phyloP scores from a whole-genome alignment of 2,329 filamentous ascomycete species.

The Lachnellula cervina region DNA sequence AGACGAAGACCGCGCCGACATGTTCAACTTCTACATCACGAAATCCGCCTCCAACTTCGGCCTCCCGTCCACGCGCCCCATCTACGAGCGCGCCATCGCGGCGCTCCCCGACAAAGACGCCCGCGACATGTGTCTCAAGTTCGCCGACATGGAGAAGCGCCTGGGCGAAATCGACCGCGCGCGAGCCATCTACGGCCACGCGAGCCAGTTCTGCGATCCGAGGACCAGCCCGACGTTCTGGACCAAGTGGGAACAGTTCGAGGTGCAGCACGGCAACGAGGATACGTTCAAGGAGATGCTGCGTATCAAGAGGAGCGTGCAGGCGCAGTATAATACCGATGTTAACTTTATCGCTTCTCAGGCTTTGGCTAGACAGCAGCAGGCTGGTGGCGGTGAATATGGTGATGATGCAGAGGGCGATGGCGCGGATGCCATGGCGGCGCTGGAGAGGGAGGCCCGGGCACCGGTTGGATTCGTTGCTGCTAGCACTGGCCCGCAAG shows the following conservation, averaged over 20 bases:
- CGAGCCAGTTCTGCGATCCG: conserved; percentile 95
- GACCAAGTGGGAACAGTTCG: conserved; percentile 95
- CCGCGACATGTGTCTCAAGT: conserved; percentile 97
- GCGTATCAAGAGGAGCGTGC: conserved; percentile 92
- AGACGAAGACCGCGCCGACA: conserved; percentile 89
- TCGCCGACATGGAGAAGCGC: conserved; percentile 91
- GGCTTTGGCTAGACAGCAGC: conserved; percentile 75
- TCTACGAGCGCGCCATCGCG: conserved; percentile 93
- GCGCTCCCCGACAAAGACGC: conserved; percentile 91
- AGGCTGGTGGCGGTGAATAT: conserved; percentile 37
- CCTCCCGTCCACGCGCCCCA: conserved; percentile 85
- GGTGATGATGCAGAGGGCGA: conserved; percentile 36
- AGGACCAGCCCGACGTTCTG: conserved; percentile 86
- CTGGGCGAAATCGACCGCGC: conserved; percentile 93
- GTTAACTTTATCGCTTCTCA: conserved; percentile 98
- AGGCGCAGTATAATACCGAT: conserved; percentile 97
- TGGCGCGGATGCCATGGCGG: conserved; percentile 77
- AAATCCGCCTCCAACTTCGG: conserved; percentile 98
- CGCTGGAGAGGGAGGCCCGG: conserved; percentile 79
- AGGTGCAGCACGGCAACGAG: conserved; percentile 96
- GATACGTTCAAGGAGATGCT: conserved; percentile 99
- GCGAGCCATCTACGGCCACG: conserved; percentile 92
- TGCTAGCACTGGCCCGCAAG: conserved; percentile 69
- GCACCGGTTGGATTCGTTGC: conserved; percentile 90
- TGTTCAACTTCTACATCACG: conserved; percentile 99